These are phyloP conservation scores for Teratosphaeria pseudoeucalypti DNA, from an alignment of 2,329 filamentous ascomycete species.

Conservation along the genomic window DNA sequence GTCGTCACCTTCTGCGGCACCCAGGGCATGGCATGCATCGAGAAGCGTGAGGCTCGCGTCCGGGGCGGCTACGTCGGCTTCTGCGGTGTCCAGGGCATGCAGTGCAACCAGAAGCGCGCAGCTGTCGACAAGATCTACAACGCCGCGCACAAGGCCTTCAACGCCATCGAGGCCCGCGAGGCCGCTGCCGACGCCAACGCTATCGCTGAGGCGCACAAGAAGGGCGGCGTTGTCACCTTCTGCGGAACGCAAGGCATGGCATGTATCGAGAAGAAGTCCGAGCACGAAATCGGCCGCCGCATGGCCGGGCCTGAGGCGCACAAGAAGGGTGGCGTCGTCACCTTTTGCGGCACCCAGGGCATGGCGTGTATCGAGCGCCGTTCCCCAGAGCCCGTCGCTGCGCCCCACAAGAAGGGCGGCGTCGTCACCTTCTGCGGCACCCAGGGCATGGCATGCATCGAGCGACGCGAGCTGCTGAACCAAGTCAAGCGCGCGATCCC, in stretches of 20 bases:
- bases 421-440: constrained; percentile 6
- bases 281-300: neutral
- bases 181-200: constrained; percentile 7
- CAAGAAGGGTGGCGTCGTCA: neutral
- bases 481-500: constrained; percentile 16
- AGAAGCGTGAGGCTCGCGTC: neutral
- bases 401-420: neutral
- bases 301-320: neutral
- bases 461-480: constrained; percentile 31
- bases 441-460: constrained; percentile 8
- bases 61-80: constrained; percentile 1
- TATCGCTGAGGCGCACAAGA: neutral
- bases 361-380: constrained; percentile 26
- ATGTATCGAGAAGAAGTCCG: constrained; percentile 2
- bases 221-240: constrained; percentile 2
- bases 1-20: constrained; percentile 1
- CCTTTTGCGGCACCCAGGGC: constrained; percentile 5
- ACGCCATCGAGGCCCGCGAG: constrained; percentile 4
- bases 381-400: neutral
- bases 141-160: constrained; percentile 3
- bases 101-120: constrained; percentile 2
- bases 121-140: constrained; percentile 10
- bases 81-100: constrained; percentile 6
- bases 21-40: neutral
- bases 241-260: constrained; percentile 7